Percentiles rank a stretch among this genome's conserved stretches.
phyloP scores from a whole-genome alignment of 169 alveolate genomes.

The Eimeria falciformis region DNA sequence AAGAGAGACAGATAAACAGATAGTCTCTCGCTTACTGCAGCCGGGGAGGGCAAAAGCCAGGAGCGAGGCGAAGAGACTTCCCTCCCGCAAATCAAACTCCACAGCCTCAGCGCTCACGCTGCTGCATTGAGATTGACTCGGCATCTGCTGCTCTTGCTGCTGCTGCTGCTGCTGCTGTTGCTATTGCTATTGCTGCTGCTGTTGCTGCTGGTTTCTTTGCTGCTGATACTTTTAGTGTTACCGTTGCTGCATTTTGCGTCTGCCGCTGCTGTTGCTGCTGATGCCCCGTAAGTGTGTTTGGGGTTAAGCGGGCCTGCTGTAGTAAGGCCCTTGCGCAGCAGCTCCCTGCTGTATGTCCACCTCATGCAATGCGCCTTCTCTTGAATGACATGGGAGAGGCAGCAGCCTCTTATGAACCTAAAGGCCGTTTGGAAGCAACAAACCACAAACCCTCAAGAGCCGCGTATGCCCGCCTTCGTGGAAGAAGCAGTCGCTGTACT shows the following conservation, averaged over 20 bases:
- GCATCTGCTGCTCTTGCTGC: slow-evolving; percentile 11
- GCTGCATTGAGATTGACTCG: slow-evolving; percentile 22
- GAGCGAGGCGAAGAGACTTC: neutral
- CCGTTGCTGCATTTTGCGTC: neutral
- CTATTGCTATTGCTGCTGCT: neutral
- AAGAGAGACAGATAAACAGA: neutral
- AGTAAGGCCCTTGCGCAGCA: too few relatives aligned
- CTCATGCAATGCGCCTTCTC: too few relatives aligned
- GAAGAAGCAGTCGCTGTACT: too few relatives aligned
- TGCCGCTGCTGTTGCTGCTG: neutral
- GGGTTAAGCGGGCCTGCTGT: too few relatives aligned
- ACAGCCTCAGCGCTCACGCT: slow-evolving; percentile 26
- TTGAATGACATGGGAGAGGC: too few relatives aligned
- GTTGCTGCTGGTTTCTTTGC: neutral
- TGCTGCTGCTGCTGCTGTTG: neutral
- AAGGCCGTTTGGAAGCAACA: too few relatives aligned
- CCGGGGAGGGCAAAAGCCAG: neutral
- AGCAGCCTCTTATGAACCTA: too few relatives aligned
- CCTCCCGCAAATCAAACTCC: slow-evolving; percentile 1
- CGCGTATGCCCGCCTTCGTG: too few relatives aligned
- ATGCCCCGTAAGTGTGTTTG: too few relatives aligned
- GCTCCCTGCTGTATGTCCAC: too few relatives aligned
- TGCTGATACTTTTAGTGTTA: neutral
- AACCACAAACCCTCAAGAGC: too few relatives aligned
- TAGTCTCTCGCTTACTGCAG: neutral